Conservation (phyloP, 768 basidiomycete species). For the Baorangia bicolor region DNA sequence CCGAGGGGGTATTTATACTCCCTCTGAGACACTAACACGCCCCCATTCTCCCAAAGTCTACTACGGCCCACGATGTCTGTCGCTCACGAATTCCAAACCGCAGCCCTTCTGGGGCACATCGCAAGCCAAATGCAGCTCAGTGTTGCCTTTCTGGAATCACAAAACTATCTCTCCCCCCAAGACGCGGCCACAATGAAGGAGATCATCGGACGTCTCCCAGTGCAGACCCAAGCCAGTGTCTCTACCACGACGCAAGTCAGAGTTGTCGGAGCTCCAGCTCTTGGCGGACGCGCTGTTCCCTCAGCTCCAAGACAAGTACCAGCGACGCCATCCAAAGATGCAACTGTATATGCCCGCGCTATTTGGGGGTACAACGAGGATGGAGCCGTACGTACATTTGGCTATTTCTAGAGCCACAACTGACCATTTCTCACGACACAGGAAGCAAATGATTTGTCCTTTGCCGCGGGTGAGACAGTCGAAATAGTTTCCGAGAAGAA, state of each 20-base stretch:
- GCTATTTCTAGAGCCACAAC: neutral
- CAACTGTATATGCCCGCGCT: constrained; percentile 45
- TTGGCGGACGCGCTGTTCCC: constrained; percentile 18
- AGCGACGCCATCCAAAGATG: constrained; percentile 3
- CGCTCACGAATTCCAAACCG: constrained; percentile 26
- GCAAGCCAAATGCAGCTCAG: constrained; percentile 56
- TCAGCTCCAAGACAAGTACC: constrained; percentile 10
- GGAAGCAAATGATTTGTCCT: constrained; percentile 80
- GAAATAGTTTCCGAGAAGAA: constrained; percentile 80
- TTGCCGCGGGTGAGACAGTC: constrained; percentile 72
- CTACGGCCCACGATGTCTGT: constrained; percentile 19
- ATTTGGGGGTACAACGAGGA: constrained; percentile 68
- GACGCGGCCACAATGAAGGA: constrained; percentile 43
- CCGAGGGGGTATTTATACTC: constrained; percentile 16
- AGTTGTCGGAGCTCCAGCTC: neutral
- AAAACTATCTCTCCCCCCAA: constrained; percentile 49
- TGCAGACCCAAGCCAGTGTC: constrained; percentile 20
- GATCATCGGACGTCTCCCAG: constrained; percentile 48
- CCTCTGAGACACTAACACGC: neutral
- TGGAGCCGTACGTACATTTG: constrained; percentile 40
- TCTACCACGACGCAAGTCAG: constrained; percentile 14
- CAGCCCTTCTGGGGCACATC: constrained; percentile 59
- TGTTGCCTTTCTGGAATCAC: constrained; percentile 54
- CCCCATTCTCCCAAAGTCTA: neutral
- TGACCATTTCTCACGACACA: constrained; percentile 31